Conservation (phyloP, 2,329 filamentous ascomycete species). For the Penicillium brasilianum region DNA sequence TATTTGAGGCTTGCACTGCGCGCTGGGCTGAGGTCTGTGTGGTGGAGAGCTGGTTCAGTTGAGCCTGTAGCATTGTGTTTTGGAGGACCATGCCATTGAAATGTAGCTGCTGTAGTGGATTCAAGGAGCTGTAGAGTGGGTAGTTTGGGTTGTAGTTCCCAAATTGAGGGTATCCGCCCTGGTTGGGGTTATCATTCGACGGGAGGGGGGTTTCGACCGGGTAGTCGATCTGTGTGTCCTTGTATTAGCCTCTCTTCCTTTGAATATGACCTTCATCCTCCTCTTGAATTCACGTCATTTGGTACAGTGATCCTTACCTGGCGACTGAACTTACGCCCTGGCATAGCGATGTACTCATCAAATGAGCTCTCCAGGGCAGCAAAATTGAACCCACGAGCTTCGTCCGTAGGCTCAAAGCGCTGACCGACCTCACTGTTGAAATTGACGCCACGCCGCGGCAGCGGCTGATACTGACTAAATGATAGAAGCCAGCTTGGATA, state of each 20-base stretch:
- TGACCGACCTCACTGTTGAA: slow-evolving; percentile 53
- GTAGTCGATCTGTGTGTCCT: slow-evolving; percentile 18
- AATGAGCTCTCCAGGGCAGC: slow-evolving; percentile 47
- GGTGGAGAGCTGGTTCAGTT: slow-evolving; percentile 12
- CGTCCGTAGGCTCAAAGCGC: slow-evolving; percentile 45
- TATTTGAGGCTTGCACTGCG: background rate
- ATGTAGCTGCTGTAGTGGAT: slow-evolving; percentile 19
- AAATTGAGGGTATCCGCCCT: background rate
- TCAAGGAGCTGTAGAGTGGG: slow-evolving; percentile 5
- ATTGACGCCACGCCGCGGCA: slow-evolving; percentile 43
- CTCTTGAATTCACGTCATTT: background rate
- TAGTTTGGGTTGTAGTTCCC: background rate
- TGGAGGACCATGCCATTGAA: slow-evolving; percentile 16
- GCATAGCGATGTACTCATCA: slow-evolving; percentile 54
- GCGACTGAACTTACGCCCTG: slow-evolving; percentile 46
- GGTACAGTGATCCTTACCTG: slow-evolving; percentile 14
- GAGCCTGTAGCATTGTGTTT: slow-evolving; percentile 14
- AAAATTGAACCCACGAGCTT: slow-evolving; percentile 52
- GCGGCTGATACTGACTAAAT: slow-evolving; percentile 45
- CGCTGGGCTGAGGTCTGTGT: background rate
- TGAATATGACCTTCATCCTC: background rate
- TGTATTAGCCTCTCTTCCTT: slow-evolving; percentile 6
- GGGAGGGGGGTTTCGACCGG: slow-evolving; percentile 16
- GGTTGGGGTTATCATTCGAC: slow-evolving; percentile 8
- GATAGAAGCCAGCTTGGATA: slow-evolving; percentile 51